phyloP scores from a whole-genome alignment of 164 flowering plant species.

The Chimonanthus salicifolius region DNA sequence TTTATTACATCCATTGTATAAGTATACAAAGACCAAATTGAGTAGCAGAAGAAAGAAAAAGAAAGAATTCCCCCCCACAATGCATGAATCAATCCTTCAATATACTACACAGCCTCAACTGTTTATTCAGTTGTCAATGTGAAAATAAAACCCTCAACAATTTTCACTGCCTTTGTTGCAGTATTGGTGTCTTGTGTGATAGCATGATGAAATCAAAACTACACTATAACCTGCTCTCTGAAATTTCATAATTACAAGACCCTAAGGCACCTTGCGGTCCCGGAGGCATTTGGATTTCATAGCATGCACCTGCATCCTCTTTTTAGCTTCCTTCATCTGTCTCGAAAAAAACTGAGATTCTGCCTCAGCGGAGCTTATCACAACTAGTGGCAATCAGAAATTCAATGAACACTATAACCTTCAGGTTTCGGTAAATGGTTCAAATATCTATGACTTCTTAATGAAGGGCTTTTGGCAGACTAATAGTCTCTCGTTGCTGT shows the following conservation, averaged over 20 bases:
- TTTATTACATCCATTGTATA: not conserved
- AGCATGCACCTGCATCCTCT: slow-evolving; percentile 3
- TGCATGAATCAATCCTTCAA: slow-evolving; percentile 5
- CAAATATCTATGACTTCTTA: slow-evolving; percentile 48
- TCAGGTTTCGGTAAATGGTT: not conserved
- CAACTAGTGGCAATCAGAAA: slow-evolving; percentile 23
- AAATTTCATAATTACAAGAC: slow-evolving; percentile 41
- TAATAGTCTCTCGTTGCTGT: slow-evolving; percentile 77
- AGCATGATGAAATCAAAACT: slow-evolving; percentile 7
- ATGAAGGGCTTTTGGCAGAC: slow-evolving; percentile 91
- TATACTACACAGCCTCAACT: slow-evolving; percentile 22
- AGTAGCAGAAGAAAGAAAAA: not conserved
- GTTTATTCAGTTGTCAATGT: slow-evolving; percentile 42
- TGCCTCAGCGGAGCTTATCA: slow-evolving; percentile 26
- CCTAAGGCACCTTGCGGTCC: slow-evolving; percentile 72
- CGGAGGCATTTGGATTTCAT: slow-evolving; percentile 34
- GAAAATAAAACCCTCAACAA: slow-evolving; percentile 22
- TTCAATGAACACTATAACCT: slow-evolving; percentile 29
- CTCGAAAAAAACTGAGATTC: slow-evolving; percentile 23
- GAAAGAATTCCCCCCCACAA: slow-evolving; percentile 7
- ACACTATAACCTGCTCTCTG: not conserved
- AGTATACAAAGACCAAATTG: not conserved
- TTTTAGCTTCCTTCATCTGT: slow-evolving; percentile 14
- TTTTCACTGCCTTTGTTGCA: slow-evolving; percentile 3
- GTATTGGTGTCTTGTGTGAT: slow-evolving; percentile 22